These are phyloP conservation scores for Tetrapisispora iriomotensis DNA, from an alignment of 805 yeast species.

Conservation along the genomic window DNA sequence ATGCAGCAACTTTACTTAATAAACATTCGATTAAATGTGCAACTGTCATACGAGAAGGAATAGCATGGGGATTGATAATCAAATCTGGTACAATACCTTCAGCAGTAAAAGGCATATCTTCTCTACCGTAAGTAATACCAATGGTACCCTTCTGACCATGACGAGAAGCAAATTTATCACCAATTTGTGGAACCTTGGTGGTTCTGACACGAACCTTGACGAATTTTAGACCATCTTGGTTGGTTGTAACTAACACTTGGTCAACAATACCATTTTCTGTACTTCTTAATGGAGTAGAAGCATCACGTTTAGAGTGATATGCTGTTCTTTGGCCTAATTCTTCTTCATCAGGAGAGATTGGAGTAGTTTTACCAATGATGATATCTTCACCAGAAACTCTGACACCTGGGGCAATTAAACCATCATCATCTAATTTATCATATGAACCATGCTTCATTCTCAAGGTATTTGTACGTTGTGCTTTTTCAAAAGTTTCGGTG, in stretches of 20 bases:
- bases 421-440: constrained; percentile 97
- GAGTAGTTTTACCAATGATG: constrained; percentile 97
- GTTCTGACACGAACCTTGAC: constrained; percentile 99
- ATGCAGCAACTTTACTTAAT: constrained; percentile 85
- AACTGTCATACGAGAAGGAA: constrained; percentile 99
- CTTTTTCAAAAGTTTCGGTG: constrained; percentile 95
- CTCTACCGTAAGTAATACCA: constrained; percentile 97
- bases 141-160: constrained; percentile 99
- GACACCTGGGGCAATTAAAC: constrained; percentile 94
- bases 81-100: constrained; percentile 97
- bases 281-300: constrained; percentile 91
- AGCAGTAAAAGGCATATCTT: constrained; percentile 95
- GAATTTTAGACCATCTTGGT: constrained; percentile 95
- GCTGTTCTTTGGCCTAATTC: constrained; percentile 98
- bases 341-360: constrained; percentile 98
- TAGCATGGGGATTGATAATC: constrained; percentile 97
- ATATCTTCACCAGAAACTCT: constrained; percentile 98
- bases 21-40: constrained; percentile 98
- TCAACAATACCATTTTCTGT: constrained; percentile 98
- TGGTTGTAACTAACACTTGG: constrained; percentile 92
- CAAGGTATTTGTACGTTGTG: constrained; percentile 86
- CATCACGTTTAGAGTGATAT: constrained; percentile 97
- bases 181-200: constrained; percentile 96
- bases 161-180: constrained; percentile 98
- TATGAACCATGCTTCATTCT: constrained; percentile 97